A percentile compares a stretch with the other conserved stretches of the same genome.
These are phyloP conservation scores for Azolla pinnata DNA, from an alignment of 75 land plant genomes.

Conservation along the genomic window DNA sequence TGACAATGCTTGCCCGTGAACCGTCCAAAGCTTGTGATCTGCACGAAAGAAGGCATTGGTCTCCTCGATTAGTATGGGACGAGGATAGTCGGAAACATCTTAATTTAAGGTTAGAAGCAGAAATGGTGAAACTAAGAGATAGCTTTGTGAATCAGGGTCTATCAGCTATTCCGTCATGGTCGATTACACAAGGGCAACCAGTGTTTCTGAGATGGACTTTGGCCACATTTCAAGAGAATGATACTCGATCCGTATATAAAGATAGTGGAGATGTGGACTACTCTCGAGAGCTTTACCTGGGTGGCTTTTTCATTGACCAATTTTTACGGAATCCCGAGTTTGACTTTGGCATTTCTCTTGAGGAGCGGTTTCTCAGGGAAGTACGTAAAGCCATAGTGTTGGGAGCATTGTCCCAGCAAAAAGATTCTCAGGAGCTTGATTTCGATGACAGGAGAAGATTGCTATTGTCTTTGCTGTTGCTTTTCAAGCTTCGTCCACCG, in stretches of 20 bases:
- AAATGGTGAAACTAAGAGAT: conserved; percentile 19
- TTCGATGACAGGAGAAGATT: conserved; percentile 41
- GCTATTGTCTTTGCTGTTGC: conserved; percentile 25
- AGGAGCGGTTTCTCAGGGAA: conserved; percentile 36
- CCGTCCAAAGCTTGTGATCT: conserved; percentile 35
- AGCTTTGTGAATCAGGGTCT: conserved; percentile 8
- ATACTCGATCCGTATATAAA: conserved; percentile 21
- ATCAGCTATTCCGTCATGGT: conserved; percentile 23
- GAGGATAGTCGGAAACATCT: conserved; percentile 21
- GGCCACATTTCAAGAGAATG: conserved; percentile 15
- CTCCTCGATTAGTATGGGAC: conserved; percentile 40
- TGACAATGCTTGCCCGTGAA: conserved; percentile 31
- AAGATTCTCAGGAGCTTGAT: conserved; percentile 12
- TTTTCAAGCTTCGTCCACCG: conserved; percentile 32
- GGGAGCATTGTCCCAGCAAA: conserved; percentile 20
- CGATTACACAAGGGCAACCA: conserved; percentile 12
- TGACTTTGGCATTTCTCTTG: conserved; percentile 26
- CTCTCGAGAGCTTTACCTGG: conserved; percentile 37
- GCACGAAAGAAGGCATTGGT: conserved; percentile 20
- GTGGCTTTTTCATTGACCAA: conserved; percentile 41
- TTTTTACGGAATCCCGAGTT: conserved; percentile 35
- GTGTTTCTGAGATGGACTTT: conserved; percentile 29
- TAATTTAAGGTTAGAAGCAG: conserved; percentile 17
- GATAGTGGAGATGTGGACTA: conserved; percentile 27
- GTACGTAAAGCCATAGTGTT: conserved; percentile 38